phyloP scores from a whole-genome alignment of 169 alveolate species.

The Plasmodium coatneyi region DNA sequence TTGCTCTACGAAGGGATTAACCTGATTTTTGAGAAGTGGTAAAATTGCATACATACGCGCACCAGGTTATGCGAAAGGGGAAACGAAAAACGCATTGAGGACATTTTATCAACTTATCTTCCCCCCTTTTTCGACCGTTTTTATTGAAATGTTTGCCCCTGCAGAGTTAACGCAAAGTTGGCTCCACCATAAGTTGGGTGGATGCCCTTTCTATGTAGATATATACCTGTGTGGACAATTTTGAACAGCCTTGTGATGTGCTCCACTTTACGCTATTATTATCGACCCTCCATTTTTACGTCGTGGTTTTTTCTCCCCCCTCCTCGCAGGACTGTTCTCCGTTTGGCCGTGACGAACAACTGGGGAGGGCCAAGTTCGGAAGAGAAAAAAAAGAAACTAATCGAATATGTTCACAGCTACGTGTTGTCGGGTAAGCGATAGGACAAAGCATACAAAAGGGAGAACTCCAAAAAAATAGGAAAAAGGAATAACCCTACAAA shows the following conservation, averaged over 20 bases:
- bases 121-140: background rate
- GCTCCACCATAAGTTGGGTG: background rate
- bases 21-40: conserved; percentile 61
- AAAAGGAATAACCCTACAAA: background rate
- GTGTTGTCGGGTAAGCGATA: conserved; percentile 17
- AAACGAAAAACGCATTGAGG: background rate
- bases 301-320: background rate
- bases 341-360: conserved; percentile 57
- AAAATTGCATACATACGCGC: background rate
- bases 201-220: background rate
- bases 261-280: background rate
- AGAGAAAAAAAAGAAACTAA: conserved; percentile 58
- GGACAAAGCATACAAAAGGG: background rate
- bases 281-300: background rate
- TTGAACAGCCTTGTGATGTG: background rate
- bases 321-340: conserved; percentile 37
- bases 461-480: background rate
- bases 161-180: background rate
- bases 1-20: conserved; percentile 62
- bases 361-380: conserved; percentile 70
- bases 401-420: conserved; percentile 53
- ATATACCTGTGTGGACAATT: background rate
- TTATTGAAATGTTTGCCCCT: background rate
- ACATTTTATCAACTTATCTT: background rate
- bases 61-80: background rate